These are phyloP conservation scores for Aechmea fasciata DNA, from an alignment of 176 grass and related monocot species.

Conservation along the genomic window DNA sequence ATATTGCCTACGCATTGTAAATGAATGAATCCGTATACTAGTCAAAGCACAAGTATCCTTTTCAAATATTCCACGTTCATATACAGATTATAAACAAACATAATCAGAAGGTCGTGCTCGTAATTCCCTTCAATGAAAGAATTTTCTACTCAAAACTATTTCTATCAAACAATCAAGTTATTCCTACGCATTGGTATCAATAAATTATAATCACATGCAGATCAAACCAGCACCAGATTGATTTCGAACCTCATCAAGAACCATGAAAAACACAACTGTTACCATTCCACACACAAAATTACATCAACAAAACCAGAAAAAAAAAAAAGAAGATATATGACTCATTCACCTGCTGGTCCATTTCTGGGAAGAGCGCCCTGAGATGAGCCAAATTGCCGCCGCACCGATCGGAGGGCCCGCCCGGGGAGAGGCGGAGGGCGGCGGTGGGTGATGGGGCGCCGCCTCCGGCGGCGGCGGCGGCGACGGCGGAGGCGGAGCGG, in stretches of 20 bases:
- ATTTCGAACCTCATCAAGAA: not conserved
- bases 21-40: too few relatives aligned
- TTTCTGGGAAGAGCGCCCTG: slow-evolving; percentile 42
- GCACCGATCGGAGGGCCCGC: slow-evolving; percentile 14
- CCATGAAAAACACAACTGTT: not conserved
- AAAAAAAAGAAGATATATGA: not conserved
- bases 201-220: not conserved
- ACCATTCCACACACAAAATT: not conserved
- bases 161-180: not conserved
- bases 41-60: too few relatives aligned
- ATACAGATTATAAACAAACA: too few relatives aligned
- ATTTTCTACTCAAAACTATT: too few relatives aligned
- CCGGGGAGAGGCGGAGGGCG: not conserved
- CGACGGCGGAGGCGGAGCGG: slow-evolving; percentile 25
- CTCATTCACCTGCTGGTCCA: slow-evolving; percentile 70
- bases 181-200: not conserved
- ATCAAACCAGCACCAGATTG: not conserved
- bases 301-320: not conserved
- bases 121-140: too few relatives aligned
- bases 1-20: too few relatives aligned
- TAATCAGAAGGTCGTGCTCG: too few relatives aligned
- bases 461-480: slow-evolving; percentile 24
- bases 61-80: too few relatives aligned
- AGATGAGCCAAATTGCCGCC: slow-evolving; percentile 42
- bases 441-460: not conserved